Evolutionary conservation across 352 stramenopile species (phyloP), one percentile per base, ranked within the genome.

Genomic region (Phytopythium montanum): DNA sequence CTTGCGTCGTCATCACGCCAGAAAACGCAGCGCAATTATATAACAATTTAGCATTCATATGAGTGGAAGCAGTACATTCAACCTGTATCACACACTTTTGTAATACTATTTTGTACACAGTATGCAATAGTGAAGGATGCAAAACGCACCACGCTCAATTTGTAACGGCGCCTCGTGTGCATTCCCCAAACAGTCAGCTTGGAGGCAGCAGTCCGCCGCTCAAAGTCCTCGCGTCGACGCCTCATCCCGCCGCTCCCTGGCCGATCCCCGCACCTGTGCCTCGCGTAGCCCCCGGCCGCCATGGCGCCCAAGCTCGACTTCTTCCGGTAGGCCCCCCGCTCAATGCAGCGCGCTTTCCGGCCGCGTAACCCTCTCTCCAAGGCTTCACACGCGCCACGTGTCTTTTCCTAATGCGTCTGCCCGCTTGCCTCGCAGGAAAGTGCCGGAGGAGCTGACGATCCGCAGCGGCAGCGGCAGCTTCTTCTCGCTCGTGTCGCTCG

Each of bases 381-480:
- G 14, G 12, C 42, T 2, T 12, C 21, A 38, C 33, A 16, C 14
- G 8, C n/a, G 12, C 28, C 21, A 10, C 21, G n/a, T 62, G 46
- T 66, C 62, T n/a, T 5, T 60, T 28, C 52, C 21, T 4, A 10
- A 7, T 50, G 42, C 10, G 6, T 49, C 2, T 13, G 10, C 12
- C n/a, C 33, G 33, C 14, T 38, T 8, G 9, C 33, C 33, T 16
- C 34, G 26, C 33, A 92, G 82, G 49, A 87, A 88, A 66, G 65
- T 92, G 48, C 82, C 82, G n/a, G 82, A 92, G 45, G 82, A 92
- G 60, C 66, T 92, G 21, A 71, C 87, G 68, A 75, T 88, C 48
- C 72, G 68, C 60, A 89, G 69, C 41, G 72, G 62, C 54, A 83
- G 69, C 38, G 78, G 80, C 44, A 67, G 73, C 60, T 74, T 88